phyloP scores from a whole-genome alignment of 192 early-diverging fungal genomes.

The Phycomyces blakesleeanus region DNA sequence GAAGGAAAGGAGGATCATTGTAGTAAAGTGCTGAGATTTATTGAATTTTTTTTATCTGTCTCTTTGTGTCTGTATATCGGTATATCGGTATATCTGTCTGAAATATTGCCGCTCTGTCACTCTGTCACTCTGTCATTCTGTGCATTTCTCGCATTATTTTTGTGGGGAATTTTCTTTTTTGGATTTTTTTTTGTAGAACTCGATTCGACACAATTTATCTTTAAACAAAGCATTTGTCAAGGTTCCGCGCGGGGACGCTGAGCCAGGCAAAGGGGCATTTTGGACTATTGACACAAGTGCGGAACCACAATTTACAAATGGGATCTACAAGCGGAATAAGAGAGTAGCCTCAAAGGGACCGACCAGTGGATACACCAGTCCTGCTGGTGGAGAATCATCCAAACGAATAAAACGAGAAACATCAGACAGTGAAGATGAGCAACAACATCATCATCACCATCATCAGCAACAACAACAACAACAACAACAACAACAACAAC shows the following conservation, averaged over 20 bases:
- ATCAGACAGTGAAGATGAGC: constrained; percentile 4
- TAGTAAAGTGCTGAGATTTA: too few species aligned
- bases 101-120: too few species aligned
- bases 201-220: constrained; percentile 94
- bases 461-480: background rate
- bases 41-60: too few species aligned
- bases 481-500: background rate
- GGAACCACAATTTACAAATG: constrained; percentile 72
- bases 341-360: constrained; percentile 11
- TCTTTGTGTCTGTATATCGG: too few species aligned
- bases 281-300: constrained; percentile 84
- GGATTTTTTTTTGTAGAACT: constrained; percentile 60
- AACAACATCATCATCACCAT: background rate
- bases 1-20: too few species aligned
- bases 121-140: too few species aligned
- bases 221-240: constrained; percentile 92
- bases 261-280: constrained; percentile 92
- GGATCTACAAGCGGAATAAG: constrained; percentile 30
- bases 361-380: background rate
- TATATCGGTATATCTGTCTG: too few species aligned
- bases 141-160: background rate
- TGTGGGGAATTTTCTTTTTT: background rate
- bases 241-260: constrained; percentile 76
- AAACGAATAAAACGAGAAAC: constrained; percentile 6
- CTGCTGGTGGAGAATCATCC: background rate